Percentiles rank a stretch among this genome's conserved stretches.
Evolutionary conservation across 192 early-diverging fungal species (phyloP).

Genomic region (Rhizophagus clarus): DNA sequence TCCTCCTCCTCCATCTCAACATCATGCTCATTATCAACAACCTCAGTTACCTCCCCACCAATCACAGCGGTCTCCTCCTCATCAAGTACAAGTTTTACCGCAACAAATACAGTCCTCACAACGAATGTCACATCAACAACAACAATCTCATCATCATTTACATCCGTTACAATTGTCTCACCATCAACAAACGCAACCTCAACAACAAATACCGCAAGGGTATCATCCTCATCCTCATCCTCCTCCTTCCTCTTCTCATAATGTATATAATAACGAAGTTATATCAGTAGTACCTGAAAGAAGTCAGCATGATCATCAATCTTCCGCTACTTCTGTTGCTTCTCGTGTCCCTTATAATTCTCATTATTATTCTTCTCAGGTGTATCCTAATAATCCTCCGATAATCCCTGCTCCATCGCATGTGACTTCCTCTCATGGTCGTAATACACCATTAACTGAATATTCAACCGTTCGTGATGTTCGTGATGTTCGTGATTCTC

Average conservation of each 20-base stretch:
- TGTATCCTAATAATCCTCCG: not conserved
- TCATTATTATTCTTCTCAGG: not conserved
- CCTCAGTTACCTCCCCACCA: not conserved
- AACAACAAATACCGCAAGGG: not conserved
- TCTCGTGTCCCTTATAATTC: not conserved
- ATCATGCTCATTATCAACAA: not conserved
- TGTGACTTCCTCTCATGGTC: not conserved
- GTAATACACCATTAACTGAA: not conserved
- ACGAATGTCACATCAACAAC: not conserved
- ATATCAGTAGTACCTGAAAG: not conserved
- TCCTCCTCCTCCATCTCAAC: not conserved
- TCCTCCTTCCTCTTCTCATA: not conserved
- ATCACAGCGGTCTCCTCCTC: not conserved
- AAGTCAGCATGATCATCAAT: constrained; percentile 8
- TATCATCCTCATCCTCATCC: not conserved
- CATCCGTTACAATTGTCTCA: not conserved
- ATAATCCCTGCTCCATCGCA: not conserved
- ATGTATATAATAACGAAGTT: constrained; percentile 7
- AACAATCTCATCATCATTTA: not conserved
- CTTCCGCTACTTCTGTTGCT: not conserved
- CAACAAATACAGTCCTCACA: not conserved
- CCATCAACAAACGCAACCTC: not conserved
- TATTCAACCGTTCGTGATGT: not conserved
- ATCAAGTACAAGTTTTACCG: not conserved
- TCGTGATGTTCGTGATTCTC: too few species aligned